Base-by-base conservation (phyloP, 345 rosid species). In the Erodium maritimum region DNA sequence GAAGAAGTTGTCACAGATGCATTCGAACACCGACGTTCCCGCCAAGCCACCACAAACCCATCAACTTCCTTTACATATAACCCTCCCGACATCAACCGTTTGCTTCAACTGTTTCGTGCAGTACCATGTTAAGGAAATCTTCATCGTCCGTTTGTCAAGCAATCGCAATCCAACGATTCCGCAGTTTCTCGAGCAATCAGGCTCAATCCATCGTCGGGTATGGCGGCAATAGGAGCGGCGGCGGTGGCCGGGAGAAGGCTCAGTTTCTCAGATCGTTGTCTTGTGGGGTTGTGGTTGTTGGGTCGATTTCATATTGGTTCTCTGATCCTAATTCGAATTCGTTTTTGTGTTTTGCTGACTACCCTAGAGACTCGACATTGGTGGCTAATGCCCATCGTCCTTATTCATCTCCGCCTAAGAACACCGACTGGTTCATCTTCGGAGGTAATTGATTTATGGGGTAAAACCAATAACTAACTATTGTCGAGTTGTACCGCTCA, bases 281-380 rank as follows among this genome's bases (percentile, higher is more conserved):
- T 60, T 69, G 71, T 1, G 70, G 72, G 22, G 64, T 57, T 50
- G 55, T 65, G 17, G 48, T 77, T 46, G 64, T 54, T 50, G 81
- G 79, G 42, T 73, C 77, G 9, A 62, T 72, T 50, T 61, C 67
- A 48, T 71, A 55, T 60, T 73, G 65, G 67, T 66, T 60, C 56
- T 52, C 29, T 12, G 33, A 59, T 51, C 69, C 4, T 57, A 19
- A 25, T 8, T 65, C 45, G 7, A 48, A 52, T 29, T 58, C 70
- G 3, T 24, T 19, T 19, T 66, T 75, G 57, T 73, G 68, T 33
- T 77, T 73, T 0, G 71, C 79, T 1, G 84, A 77, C 34, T 17
- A 19, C 58, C 18, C 61, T 0, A 29, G 60, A 21, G 78, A 66
- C 18, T 23, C 58, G 9, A 29, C 65, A 0, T 59, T 24, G 65